Base-by-base conservation (phyloP, 2,329 filamentous ascomycete genomes). In the Fusarium brevicatenulatum region DNA sequence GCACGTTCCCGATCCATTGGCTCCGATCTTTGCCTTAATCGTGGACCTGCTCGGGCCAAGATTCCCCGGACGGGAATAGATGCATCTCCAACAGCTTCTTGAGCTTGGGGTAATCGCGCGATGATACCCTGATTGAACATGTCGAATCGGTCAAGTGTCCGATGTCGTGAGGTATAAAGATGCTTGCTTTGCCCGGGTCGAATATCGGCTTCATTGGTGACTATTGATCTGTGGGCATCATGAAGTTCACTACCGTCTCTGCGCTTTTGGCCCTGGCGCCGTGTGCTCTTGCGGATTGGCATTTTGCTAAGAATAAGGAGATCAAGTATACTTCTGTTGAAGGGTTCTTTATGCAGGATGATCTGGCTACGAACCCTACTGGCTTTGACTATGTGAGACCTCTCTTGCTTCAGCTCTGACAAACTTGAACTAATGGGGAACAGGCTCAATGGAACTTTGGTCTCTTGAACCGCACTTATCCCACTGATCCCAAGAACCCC, bases 331-430 rank as follows among this genome's bases (percentile, higher is more conserved):
- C 86, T 0, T 87, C 90, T 0, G 84, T 92, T 1, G 82, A 84
- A 1, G 91, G 89, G 0, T 89, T 90, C 79, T 93, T 93, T 75
- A 81, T 89, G 28, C 91, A 93, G 76, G 91, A 92, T 76, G 86
- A 91, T 28, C 76, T 83, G 1, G 76, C 82, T 8, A 92, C 91
- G 2, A 81, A 88, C 63, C 81, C 89, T 4, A 82, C 78, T 4
- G 86, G 81, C 5, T 93, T 92, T 79, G 89, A 92, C 80, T 92
- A 92, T 77, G 91, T 92, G 79, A 76, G 85, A 16, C 7, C 23
- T 34, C 40, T 32, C 40, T 42, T 5, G 21, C 40, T 42, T n/a
- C 23, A 42, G 13, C 12, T 12, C n/a, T 12, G 40, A 9, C n/a
- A 42, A 16, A 16, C 21, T 15, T 42, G 21, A 42, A 42, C 40